phyloP scores from a whole-genome alignment of 352 stramenopile species.

The Vaucheria bursata region DNA sequence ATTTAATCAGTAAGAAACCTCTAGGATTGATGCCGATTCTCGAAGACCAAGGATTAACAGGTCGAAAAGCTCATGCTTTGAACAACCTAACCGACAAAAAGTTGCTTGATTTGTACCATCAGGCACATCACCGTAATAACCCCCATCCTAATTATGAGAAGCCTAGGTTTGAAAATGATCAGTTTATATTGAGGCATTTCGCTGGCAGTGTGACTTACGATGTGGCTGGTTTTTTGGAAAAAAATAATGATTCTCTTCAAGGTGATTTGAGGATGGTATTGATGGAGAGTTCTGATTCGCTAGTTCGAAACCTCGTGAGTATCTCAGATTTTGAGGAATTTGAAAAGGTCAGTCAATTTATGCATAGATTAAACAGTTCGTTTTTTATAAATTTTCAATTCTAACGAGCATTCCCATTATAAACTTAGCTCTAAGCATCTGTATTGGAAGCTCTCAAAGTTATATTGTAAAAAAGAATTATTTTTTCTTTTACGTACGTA shows the following conservation, averaged over 20 bases:
- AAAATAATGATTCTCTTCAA: slow-evolving; percentile 86
- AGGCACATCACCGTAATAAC: slow-evolving; percentile 28
- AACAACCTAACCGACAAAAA: slow-evolving; percentile 53
- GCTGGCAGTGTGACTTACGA: slow-evolving; percentile 84
- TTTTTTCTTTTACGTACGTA: too few relatives aligned
- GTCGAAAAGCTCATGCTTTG: slow-evolving; percentile 26
- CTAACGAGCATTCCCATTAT: too few relatives aligned
- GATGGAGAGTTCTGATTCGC: slow-evolving; percentile 12
- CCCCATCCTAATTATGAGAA: slow-evolving; percentile 50
- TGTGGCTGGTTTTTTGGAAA: slow-evolving; percentile 87
- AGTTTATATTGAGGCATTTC: slow-evolving; percentile 91
- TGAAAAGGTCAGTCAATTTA: too few relatives aligned
- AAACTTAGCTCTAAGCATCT: too few relatives aligned
- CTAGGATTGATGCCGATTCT: slow-evolving; percentile 62
- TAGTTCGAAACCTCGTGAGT: slow-evolving; percentile 14
- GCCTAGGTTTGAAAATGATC: slow-evolving; percentile 44
- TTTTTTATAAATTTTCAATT: too few relatives aligned
- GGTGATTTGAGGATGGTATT: slow-evolving; percentile 65
- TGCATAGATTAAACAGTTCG: too few relatives aligned
- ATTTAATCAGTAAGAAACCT: slow-evolving; percentile 77
- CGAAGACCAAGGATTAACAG: slow-evolving; percentile 56
- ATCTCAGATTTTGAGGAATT: too few relatives aligned
- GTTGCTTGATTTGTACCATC: slow-evolving; percentile 54
- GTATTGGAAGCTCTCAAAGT: too few relatives aligned
- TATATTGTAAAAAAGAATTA: too few relatives aligned